These are phyloP conservation scores for Zanthoxylum bungeanum DNA, from an alignment of 345 rosid species.

Conservation along the genomic window DNA sequence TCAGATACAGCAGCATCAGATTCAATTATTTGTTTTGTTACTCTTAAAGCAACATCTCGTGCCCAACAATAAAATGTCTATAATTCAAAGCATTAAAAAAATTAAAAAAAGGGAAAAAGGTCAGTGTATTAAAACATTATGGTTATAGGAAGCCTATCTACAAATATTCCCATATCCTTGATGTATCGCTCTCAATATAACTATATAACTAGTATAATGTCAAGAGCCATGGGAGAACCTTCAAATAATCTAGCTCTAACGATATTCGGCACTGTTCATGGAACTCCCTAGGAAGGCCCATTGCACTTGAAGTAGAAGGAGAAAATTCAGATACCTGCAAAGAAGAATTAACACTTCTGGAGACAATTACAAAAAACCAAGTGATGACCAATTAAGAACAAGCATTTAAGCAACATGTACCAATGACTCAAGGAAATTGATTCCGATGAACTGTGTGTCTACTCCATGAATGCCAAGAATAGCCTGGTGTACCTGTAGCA, in stretches of 20 bases:
- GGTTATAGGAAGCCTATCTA: slow-evolving; percentile 12
- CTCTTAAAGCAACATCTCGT: slow-evolving; percentile 75
- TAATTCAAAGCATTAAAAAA: slow-evolving; percentile 18
- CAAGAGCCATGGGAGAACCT: slow-evolving; percentile 42
- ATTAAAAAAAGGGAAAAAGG: background rate
- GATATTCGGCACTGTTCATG: slow-evolving; percentile 87
- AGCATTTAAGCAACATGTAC: slow-evolving; percentile 33
- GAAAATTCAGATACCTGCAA: slow-evolving; percentile 92
- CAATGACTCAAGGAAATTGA: slow-evolving; percentile 87
- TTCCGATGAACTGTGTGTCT: slow-evolving; percentile 75
- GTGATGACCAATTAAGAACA: slow-evolving; percentile 16
- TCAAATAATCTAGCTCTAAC: slow-evolving; percentile 70
- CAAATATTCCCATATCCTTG: slow-evolving; percentile 4
- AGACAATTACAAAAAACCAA: slow-evolving; percentile 13
- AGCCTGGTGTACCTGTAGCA: slow-evolving; percentile 83
- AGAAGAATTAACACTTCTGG: slow-evolving; percentile 15
- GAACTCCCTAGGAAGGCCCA: slow-evolving; percentile 97
- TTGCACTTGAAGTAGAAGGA: slow-evolving; percentile 88
- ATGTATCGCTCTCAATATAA: background rate
- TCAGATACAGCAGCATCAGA: slow-evolving; percentile 65
- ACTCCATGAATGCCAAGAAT: slow-evolving; percentile 69
- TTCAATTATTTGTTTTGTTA: slow-evolving; percentile 62
- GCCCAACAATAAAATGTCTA: slow-evolving; percentile 92
- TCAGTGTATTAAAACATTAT: background rate
- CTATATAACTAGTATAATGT: slow-evolving; percentile 10